Evolutionary conservation across 345 rosid genomes (phyloP), one percentile per base, ranked within the genome.

Genomic region (Boechera retrofracta): DNA sequence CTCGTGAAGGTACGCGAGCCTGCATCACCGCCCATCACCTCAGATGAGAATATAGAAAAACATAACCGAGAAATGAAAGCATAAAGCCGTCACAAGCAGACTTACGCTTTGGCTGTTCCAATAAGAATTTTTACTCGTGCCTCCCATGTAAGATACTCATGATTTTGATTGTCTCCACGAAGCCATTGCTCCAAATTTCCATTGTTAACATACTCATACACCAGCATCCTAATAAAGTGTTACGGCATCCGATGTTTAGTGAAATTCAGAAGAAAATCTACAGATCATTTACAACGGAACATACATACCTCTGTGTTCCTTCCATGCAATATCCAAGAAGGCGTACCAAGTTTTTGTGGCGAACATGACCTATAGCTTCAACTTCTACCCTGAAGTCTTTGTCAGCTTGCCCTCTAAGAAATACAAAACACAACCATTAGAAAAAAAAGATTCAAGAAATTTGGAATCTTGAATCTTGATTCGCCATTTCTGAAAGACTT

Each of bases 171-270:
- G 73, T 85, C 95, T 77, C 98, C 98, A 36, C 88, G 93, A 6
- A 93, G 92, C 98, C 97, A 93, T 69, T 91, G 97, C 83, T 93
- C 98, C 53, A 93, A 76, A 79, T 93, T 93, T 64, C 98, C 98
- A 72, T 93, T 91, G 81, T 88, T 86, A 66, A 93, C 97, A 77
- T 87, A 91, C 83, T 93, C 98, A 56, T 93, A 93, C 56, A 91
- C 92, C 83, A 91, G 81, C 81, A 91, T 61, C 89, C 97, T 93
- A 79, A 35, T 66, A 38, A 53, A 16, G 9, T 48, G 44, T 58
- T 24, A 41, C 11, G 7, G 1, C 39, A 77, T 44, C 28, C 3
- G 0, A 53, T 52, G 39, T 3, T 60, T 55, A 76, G 70, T 33
- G 10, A 45, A 35, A 12, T 33, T 15, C 57, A 68, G 28, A 69